These are phyloP conservation scores for Eragrostis nindensis DNA, from an alignment of 176 grass and related monocot species.

Conservation along the genomic window DNA sequence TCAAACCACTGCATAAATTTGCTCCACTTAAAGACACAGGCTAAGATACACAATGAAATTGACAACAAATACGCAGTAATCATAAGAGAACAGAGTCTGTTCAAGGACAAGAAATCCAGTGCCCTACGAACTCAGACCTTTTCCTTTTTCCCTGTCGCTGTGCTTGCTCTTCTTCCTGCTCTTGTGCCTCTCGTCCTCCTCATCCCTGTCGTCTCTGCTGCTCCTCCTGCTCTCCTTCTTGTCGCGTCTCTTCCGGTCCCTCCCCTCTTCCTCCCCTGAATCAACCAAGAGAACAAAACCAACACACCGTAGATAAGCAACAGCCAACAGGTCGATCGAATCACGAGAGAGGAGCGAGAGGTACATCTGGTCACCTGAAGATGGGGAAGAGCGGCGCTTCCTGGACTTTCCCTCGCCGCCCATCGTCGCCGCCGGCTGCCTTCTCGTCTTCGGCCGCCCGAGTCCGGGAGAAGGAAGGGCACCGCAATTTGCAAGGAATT, in stretches of 20 bases:
- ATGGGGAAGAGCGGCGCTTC: slow-evolving; percentile 63
- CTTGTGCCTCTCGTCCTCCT: slow-evolving; percentile 47
- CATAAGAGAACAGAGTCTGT: neutral
- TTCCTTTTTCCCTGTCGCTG: slow-evolving; percentile 56
- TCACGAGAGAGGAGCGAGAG: neutral
- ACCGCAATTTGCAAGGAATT: no score
- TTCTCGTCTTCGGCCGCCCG: no score
- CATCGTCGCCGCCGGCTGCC: slow-evolving; percentile 47
- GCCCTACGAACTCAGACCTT: slow-evolving; percentile 54
- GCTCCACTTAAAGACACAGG: neutral
- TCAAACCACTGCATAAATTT: slow-evolving; percentile 1
- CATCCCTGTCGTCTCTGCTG: slow-evolving; percentile 34
- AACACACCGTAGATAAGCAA: neutral
- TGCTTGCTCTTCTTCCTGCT: slow-evolving; percentile 67
- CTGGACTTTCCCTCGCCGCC: slow-evolving; percentile 67
- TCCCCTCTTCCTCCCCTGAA: slow-evolving; percentile 70
- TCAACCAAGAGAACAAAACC: slow-evolving; percentile 20
- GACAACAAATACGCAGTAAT: neutral
- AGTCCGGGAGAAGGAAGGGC: no score
- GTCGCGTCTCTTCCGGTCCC: slow-evolving; percentile 57
- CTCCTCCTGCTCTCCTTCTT: slow-evolving; percentile 55
- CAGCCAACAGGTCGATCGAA: no score
- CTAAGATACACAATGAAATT: neutral
- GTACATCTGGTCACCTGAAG: slow-evolving; percentile 36
- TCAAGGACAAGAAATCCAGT: slow-evolving; percentile 5